These are phyloP conservation scores for Coemansia sp. DNA, from an alignment of 192 early-diverging fungal genomes.

Conservation along the genomic window DNA sequence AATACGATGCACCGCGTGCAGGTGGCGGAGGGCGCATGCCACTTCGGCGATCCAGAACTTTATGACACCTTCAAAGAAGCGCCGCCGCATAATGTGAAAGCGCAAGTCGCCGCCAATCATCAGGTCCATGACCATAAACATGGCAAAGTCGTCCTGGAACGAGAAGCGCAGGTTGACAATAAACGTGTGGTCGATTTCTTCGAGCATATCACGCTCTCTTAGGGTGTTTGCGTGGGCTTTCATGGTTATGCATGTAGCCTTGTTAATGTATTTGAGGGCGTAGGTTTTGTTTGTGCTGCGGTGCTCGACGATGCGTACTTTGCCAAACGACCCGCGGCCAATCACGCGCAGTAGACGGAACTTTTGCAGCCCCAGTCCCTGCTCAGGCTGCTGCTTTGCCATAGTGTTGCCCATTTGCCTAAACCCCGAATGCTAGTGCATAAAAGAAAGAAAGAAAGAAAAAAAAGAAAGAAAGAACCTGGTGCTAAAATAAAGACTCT, in stretches of 20 bases:
- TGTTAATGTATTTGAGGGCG: conserved; percentile 98
- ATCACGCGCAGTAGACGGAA: conserved; percentile 88
- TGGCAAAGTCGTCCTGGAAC: conserved; percentile 91
- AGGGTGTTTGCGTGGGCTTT: conserved; percentile 86
- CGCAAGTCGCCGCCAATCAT: conserved; percentile 95
- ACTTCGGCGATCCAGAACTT: conserved; percentile 89
- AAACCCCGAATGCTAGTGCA: background rate
- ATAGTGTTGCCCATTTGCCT: conserved; percentile 44
- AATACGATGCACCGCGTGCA: conserved; percentile 73
- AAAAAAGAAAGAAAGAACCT: background rate
- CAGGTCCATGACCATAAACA: conserved; percentile 93
- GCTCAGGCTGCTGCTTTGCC: conserved; percentile 40
- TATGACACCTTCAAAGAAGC: conserved; percentile 75
- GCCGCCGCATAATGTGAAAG: conserved; percentile 66
- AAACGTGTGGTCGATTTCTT: conserved; percentile 81
- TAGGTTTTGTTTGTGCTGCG: conserved; percentile 73
- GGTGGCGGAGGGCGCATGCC: conserved; percentile 73
- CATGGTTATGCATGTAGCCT: conserved; percentile 86
- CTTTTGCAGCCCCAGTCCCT: conserved; percentile 66
- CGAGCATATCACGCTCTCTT: conserved; percentile 83
- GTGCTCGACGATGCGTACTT: conserved; percentile 93
- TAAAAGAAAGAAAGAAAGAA: background rate
- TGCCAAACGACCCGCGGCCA: conserved; percentile 96
- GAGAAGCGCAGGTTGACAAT: conserved; percentile 91
- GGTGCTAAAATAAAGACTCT: too few species aligned